Evolutionary conservation across 441 rosid species (phyloP).

Genomic region (Pelargonium myrrhifolium): DNA sequence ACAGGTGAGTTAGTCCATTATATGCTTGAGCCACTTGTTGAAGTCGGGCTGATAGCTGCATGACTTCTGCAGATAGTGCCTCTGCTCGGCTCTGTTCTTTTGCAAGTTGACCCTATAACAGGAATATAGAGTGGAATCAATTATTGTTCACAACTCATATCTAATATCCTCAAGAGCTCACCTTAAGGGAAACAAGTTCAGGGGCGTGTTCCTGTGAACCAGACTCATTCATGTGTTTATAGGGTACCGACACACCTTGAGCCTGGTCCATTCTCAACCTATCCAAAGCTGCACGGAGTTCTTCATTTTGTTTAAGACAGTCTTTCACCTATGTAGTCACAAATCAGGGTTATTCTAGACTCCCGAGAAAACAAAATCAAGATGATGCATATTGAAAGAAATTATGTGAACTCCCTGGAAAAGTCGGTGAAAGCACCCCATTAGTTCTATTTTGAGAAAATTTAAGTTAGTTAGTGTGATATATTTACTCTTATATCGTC

Average conservation of each 20-base stretch:
- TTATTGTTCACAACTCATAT: background rate
- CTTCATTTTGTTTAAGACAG: slow-evolving; percentile 80
- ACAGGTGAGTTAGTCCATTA: slow-evolving; percentile 68
- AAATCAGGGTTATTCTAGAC: no score
- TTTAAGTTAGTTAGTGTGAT: no score
- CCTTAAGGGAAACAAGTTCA: slow-evolving; percentile 67
- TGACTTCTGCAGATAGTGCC: slow-evolving; percentile 69
- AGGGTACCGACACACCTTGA: background rate
- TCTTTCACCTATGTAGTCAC: slow-evolving; percentile 54
- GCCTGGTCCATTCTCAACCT: slow-evolving; percentile 72
- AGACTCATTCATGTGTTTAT: slow-evolving; percentile 23
- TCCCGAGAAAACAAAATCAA: no score
- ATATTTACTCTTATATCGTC: no score
- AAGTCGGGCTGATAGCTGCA: slow-evolving; percentile 71
- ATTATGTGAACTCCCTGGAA: background rate
- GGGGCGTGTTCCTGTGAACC: slow-evolving; percentile 34
- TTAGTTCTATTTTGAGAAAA: no score
- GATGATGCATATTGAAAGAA: background rate
- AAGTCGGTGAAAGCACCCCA: background rate
- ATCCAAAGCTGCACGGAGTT: slow-evolving; percentile 57
- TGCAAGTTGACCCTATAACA: slow-evolving; percentile 57
- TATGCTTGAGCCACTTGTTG: slow-evolving; percentile 81
- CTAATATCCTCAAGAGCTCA: slow-evolving; percentile 22
- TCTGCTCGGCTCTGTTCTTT: slow-evolving; percentile 86
- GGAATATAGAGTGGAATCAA: no score